Conservation (phyloP, 352 stramenopile genomes). For the Phytopythium aichiense region DNA sequence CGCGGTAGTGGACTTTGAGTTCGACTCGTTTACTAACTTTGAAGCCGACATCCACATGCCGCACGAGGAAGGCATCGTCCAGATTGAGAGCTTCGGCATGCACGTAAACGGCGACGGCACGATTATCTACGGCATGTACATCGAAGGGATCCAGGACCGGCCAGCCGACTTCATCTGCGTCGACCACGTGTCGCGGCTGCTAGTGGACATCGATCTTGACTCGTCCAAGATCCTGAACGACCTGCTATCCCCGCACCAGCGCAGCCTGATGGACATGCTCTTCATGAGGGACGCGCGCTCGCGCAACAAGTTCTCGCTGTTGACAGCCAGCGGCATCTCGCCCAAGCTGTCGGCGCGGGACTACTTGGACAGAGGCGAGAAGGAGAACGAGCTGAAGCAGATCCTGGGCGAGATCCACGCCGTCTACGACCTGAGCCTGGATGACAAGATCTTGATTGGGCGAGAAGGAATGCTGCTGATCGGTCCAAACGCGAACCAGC, state of each 20-base stretch:
- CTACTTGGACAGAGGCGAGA: conserved; percentile 96
- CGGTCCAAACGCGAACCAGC: conserved; percentile 89
- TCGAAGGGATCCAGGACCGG: conserved; percentile 96
- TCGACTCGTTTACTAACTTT: conserved; percentile 98
- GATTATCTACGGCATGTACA: conserved; percentile 86
- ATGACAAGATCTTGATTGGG: conserved; percentile 96
- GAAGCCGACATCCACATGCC: conserved; percentile 97
- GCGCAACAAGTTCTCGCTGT: conserved; percentile 96
- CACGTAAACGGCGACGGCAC: conserved; percentile 75
- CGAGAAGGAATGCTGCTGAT: conserved; percentile 91
- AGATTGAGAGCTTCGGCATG: conserved; percentile 97
- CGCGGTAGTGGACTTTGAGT: conserved; percentile 97
- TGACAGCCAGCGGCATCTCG: conserved; percentile 96
- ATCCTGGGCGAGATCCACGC: conserved; percentile 93
- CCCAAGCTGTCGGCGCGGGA: conserved; percentile 93
- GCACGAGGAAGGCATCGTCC: conserved; percentile 91
- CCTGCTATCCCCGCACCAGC: conserved; percentile 93
- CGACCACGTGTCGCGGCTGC: conserved; percentile 93
- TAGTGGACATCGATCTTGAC: conserved; percentile 95
- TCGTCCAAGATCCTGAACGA: conserved; percentile 96
- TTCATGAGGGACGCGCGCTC: conserved; percentile 94
- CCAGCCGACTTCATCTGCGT: conserved; percentile 96
- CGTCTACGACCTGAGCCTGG: conserved; percentile 94
- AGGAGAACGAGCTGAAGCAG: conserved; percentile 97
- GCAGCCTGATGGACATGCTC: conserved; percentile 92